Evolutionary conservation across 2,329 filamentous ascomycete species (phyloP), one percentile per base, ranked within the genome.

Genomic region (Colletotrichum siamense): DNA sequence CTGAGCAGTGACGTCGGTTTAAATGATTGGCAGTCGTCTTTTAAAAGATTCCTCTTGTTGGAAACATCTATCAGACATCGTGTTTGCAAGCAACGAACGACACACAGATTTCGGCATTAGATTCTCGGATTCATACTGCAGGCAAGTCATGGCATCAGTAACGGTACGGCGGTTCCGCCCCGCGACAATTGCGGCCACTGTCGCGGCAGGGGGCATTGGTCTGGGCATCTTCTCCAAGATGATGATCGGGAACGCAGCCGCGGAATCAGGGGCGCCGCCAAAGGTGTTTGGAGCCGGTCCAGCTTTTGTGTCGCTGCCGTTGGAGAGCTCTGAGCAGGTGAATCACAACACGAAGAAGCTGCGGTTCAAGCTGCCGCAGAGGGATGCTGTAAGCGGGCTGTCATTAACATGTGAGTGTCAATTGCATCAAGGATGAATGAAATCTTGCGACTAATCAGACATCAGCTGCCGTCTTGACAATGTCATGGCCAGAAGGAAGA

Each of bases 341-440:
- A 98, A 95, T 89, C 94, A 96, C 90, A 99, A 99, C 90, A 98
- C 96, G 81, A 99, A 99, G 92, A 93, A 92, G 80, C 90, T 99
- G 84, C 93, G 95, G 80, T 99, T 99, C 87, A 93, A 94, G 81
- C 92, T 99, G 55, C 95, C 95, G 13, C 95, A 98, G 84, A 89
- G 92, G 77, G 94, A 98, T 83, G 92, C 94, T 86, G 94, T 98
- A 69, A 96, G 95, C 76, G 97, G 97, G 57, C 88, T 99, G 75
- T 87, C 91, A 39, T 88, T 98, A 78, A 93, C 96, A 74, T 98
- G 95, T 91, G 95, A 95, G 62, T 86, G 98, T 83, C 96, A 98
- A 92, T 90, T 95, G 97, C 88, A 92, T 93, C 8, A 24, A 92
- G 93, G 6, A 18, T 7, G 30, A 91, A 91, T 18, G 92, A 93